phyloP scores from a whole-genome alignment of 306 rosid species.

The Adenanthera pavonina region DNA sequence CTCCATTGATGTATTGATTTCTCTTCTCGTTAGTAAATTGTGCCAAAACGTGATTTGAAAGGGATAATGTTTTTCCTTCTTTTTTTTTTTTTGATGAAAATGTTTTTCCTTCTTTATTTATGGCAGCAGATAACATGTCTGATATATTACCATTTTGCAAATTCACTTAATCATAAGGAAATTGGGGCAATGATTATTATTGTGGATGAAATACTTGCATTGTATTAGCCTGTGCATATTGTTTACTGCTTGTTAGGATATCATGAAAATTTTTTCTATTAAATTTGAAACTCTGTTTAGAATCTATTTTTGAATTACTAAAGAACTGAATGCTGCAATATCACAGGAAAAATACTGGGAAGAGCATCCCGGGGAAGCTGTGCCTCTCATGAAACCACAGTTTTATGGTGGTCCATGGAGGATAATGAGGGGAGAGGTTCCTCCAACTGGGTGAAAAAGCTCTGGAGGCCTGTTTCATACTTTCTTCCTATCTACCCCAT shows the following conservation, averaged over 20 bases:
- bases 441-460: slow-evolving; percentile 36
- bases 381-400: slow-evolving; percentile 71
- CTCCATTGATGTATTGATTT: not conserved
- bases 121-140: not conserved
- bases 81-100: too few species aligned
- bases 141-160: not conserved
- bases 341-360: slow-evolving; percentile 82
- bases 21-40: not conserved
- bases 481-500: not conserved
- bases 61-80: not conserved
- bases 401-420: slow-evolving; percentile 73
- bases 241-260: not conserved
- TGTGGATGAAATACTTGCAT: not conserved
- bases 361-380: slow-evolving; percentile 71
- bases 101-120: not conserved
- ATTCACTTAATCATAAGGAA: not conserved
- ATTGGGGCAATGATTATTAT: not conserved
- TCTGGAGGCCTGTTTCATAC: slow-evolving; percentile 13
- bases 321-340: not conserved
- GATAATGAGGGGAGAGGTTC: slow-evolving; percentile 61
- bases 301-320: not conserved
- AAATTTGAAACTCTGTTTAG: not conserved
- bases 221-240: not conserved
- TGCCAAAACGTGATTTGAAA: not conserved
- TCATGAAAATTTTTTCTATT: not conserved